Evolutionary conservation across 352 stramenopile genomes (phyloP), one percentile per base, ranked within the genome.

Genomic region (Globisporangium nodosum): DNA sequence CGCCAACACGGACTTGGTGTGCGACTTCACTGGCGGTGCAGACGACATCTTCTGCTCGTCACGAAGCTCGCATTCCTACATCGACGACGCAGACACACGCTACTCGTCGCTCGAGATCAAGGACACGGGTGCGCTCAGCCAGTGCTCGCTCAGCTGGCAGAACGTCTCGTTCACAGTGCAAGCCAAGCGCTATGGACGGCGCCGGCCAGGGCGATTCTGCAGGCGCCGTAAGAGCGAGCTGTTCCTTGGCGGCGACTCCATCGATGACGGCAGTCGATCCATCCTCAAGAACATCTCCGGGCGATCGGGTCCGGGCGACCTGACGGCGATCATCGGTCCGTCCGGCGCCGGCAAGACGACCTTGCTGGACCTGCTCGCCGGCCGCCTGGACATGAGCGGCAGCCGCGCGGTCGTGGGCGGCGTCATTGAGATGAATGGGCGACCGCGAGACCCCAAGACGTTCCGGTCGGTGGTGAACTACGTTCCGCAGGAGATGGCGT

Each of bases 401-500:
- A 45, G 58, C 27, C 65, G 71, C 6, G 61, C 16, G 30, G 12
- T 70, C n/a, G 60, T 88, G 11, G 68, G 78, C n/a, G 78, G 81
- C 0, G 58, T 68, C 9, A 58, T 88, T 13, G 61, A 78, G n/a
- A 62, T 90, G 3, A 86, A 88, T 37, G 75, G 78, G 8, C 63
- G 60, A 4, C 56, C 66, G 27, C 71, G 76, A 33, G 54, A 79
- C 3, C 49, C 64, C 21, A 62, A 66, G 21, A 70, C 64, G 1
- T 87, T 83, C 33, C 69, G 71, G 15, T 63, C 61, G 46, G 68
- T 88, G 31, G 71, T 77, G 66, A 83, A 69, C 65, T 90, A 90
- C 67, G 81, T 91, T 0, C 62, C 73, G 0, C 81, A 83, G 52
- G 79, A 90, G 9, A 72, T 71, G 53, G 70, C 74, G 12, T 80